Conservation (phyloP, 208 protist genomes). For the Angomonas ambiguus region DNA sequence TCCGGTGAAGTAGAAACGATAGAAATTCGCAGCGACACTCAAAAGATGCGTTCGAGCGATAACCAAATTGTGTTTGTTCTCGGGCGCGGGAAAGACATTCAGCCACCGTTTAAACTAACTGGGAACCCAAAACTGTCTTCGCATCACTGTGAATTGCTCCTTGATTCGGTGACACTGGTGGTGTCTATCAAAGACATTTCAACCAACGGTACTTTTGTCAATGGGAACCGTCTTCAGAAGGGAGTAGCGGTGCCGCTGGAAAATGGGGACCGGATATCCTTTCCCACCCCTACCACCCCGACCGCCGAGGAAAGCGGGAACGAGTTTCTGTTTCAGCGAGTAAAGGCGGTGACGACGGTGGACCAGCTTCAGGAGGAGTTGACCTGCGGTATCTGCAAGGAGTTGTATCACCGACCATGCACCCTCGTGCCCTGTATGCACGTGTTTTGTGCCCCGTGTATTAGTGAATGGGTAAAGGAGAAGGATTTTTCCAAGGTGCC, state of each 20-base stretch:
- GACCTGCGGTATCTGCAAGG: slow-evolving; percentile 69
- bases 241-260: slow-evolving; percentile 35
- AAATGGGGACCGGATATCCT: slow-evolving; percentile 41
- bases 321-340: slow-evolving; percentile 59
- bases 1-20: slow-evolving; percentile 17
- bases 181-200: slow-evolving; percentile 60
- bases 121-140: slow-evolving; percentile 44
- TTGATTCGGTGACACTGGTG: slow-evolving; percentile 49
- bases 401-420: slow-evolving; percentile 69
- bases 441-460: slow-evolving; percentile 81
- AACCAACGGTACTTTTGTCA: slow-evolving; percentile 80
- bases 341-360: slow-evolving; percentile 31
- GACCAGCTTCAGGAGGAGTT: slow-evolving; percentile 53
- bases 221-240: slow-evolving; percentile 50
- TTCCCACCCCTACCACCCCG: slow-evolving; percentile 28
- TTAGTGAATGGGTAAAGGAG: slow-evolving; percentile 57
- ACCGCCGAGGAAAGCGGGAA: slow-evolving; percentile 17
- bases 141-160: slow-evolving; percentile 61
- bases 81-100: slow-evolving; percentile 69
- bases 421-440: slow-evolving; percentile 86
- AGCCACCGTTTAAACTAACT: slow-evolving; percentile 50
- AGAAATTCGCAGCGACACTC: slow-evolving; percentile 42
- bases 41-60: slow-evolving; percentile 6
- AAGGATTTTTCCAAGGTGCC: slow-evolving; percentile 1
- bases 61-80: slow-evolving; percentile 19